phyloP scores from a whole-genome alignment of 805 yeast genomes.

The Kockiozyma suomiensis region DNA sequence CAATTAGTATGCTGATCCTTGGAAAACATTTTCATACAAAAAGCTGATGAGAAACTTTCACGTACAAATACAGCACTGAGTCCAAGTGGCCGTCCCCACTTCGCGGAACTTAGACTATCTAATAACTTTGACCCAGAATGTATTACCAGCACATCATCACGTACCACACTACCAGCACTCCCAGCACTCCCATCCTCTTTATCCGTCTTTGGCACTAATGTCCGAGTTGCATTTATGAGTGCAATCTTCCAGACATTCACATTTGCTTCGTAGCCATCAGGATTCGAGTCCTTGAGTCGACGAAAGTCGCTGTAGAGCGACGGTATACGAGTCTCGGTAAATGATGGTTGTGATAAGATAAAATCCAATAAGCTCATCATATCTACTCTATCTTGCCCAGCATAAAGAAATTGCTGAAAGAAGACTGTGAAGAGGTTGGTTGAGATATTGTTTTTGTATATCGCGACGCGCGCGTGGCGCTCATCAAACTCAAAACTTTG shows the following conservation, averaged over 20 bases:
- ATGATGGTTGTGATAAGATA: constrained; percentile 39
- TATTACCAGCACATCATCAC: constrained; percentile 15
- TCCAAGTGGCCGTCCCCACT: constrained; percentile 23
- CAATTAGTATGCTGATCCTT: too few relatives aligned
- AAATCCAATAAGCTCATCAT: constrained; percentile 15
- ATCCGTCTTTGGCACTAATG: neutral
- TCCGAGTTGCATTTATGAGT: constrained; percentile 39
- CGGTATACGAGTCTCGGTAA: constrained; percentile 47
- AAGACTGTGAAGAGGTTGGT: too few relatives aligned
- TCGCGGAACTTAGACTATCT: constrained; percentile 7
- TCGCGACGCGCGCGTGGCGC: neutral
- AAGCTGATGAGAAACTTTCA: too few relatives aligned
- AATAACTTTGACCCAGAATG: constrained; percentile 19
- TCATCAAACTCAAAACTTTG: neutral
- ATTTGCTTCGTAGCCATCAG: constrained; percentile 56
- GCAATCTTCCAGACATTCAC: constrained; percentile 51
- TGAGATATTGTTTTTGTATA: neutral
- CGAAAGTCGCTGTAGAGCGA: constrained; percentile 56
- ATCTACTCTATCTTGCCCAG: neutral
- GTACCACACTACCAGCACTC: too few relatives aligned
- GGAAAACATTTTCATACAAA: too few relatives aligned
- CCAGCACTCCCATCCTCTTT: neutral
- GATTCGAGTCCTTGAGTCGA: constrained; percentile 48
- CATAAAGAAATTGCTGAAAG: too few relatives aligned
- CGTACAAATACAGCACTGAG: constrained; percentile 24